Evolutionary conservation across 495 filamentous ascomycete genomes (phyloP).

Genomic region (Recurvomyces mirabilis): DNA sequence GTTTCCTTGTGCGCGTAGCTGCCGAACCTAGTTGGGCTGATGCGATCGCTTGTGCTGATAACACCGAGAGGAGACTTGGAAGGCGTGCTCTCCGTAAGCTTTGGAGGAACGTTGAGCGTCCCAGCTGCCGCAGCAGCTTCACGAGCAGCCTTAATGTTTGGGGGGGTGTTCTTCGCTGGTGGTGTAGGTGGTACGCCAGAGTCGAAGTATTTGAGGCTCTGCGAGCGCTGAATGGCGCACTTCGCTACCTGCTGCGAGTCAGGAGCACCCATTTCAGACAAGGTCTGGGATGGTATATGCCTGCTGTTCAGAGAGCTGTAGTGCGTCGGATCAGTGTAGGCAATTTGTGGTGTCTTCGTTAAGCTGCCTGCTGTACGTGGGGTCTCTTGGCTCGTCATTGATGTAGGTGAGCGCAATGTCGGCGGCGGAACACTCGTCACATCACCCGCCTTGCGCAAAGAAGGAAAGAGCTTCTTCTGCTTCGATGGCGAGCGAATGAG

Average conservation of each 20-base stretch:
- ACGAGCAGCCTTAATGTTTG: constrained; percentile 10
- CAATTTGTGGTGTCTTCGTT: constrained; percentile 15
- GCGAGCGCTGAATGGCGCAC: constrained; percentile 13
- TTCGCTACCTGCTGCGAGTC: not conserved
- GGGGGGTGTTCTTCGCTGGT: constrained; percentile 23
- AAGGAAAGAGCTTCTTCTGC: constrained; percentile 9
- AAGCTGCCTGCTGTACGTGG: constrained; percentile 4
- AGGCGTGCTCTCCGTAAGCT: not conserved
- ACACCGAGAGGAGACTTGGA: constrained; percentile 3
- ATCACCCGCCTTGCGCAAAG: no score
- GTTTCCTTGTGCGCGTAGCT: constrained; percentile 16
- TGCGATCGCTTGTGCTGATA: constrained; percentile 11
- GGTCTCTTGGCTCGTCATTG: not conserved
- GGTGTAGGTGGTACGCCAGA: constrained; percentile 19
- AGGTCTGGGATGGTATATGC: constrained; percentile 2
- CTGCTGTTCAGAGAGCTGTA: constrained; percentile 7
- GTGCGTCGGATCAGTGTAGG: constrained; percentile 14
- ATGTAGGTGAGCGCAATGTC: not conserved
- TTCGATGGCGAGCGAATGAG: constrained; percentile 16
- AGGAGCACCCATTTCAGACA: not conserved
- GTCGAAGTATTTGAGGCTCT: constrained; percentile 20
- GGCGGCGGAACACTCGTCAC: no score
- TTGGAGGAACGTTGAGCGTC: not conserved
- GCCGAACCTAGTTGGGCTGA: constrained; percentile 18
- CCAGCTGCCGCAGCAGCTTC: not conserved